Evolutionary conservation across 495 filamentous ascomycete species (phyloP).

Genomic region (Penicillium riverlandense): DNA sequence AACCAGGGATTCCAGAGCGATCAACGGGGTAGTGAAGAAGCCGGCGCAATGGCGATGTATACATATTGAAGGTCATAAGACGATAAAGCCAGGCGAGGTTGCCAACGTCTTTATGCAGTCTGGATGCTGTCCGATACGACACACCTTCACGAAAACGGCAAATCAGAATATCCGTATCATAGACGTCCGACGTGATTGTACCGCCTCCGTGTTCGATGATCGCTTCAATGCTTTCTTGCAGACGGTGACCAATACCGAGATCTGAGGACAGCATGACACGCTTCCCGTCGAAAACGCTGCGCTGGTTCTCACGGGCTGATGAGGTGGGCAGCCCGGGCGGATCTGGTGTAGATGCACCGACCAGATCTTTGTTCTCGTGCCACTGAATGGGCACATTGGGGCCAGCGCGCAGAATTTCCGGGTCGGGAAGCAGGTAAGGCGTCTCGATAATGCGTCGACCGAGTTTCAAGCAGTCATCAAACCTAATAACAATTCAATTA

Average conservation of each 20-base stretch:
- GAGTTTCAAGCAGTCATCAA: constrained; percentile 92
- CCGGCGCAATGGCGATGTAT: constrained; percentile 72
- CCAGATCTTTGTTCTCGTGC: constrained; percentile 51
- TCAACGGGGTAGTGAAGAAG: constrained; percentile 87
- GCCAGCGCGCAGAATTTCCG: constrained; percentile 59
- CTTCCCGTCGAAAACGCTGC: constrained; percentile 51
- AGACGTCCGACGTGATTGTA: constrained; percentile 54
- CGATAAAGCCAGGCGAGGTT: constrained; percentile 92
- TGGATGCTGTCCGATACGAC: constrained; percentile 70
- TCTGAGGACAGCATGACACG: constrained; percentile 56
- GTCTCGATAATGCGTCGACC: constrained; percentile 78
- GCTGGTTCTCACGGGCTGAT: constrained; percentile 19
- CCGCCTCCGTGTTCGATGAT: constrained; percentile 67
- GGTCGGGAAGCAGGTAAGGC: constrained; percentile 83
- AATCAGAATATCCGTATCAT: constrained; percentile 71
- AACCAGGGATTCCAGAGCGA: constrained; percentile 66
- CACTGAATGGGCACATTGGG: constrained; percentile 49
- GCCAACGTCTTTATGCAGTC: constrained; percentile 71
- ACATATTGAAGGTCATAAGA: constrained; percentile 79
- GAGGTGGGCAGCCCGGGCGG: constrained; percentile 48
- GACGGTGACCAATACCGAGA: constrained; percentile 56
- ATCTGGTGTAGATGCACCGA: constrained; percentile 64
- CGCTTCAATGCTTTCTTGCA: constrained; percentile 58
- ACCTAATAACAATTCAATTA: constrained; percentile 46
- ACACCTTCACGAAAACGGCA: constrained; percentile 79